Conservation (phyloP, 75 land plant genomes). For the Cunninghamia lanceolata region DNA sequence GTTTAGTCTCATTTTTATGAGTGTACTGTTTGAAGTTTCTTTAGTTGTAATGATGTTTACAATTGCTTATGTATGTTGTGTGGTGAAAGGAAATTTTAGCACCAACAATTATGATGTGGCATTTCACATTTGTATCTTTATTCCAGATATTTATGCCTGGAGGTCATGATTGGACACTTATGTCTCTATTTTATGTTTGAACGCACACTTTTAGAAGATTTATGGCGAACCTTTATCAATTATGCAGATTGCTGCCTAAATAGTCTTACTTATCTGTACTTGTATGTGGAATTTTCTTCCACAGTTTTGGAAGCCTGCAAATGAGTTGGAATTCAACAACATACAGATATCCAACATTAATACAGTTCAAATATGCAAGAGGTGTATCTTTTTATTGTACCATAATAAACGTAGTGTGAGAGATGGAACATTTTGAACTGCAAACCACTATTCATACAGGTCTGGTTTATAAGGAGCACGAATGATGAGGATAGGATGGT, state of each 20-base stretch:
- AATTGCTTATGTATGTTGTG: background rate
- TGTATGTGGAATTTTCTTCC: background rate
- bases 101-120: background rate
- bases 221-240: background rate
- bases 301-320: background rate
- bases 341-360: background rate
- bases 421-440: background rate
- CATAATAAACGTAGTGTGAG: background rate
- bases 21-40: background rate
- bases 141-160: background rate
- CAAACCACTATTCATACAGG: background rate
- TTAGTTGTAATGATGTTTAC: background rate
- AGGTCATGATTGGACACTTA: background rate
- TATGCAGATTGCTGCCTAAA: background rate
- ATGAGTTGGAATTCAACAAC: background rate
- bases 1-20: background rate
- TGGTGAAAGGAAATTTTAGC: background rate
- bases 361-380: background rate
- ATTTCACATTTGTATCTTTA: slow-evolving; percentile 3
- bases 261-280: background rate
- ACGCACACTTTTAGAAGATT: background rate
- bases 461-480: background rate
- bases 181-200: background rate
- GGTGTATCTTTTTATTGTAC: background rate
- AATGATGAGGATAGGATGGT: background rate